Conservation (phyloP, 371 early-diverging fungal genomes). For the Mucor irregularis region DNA sequence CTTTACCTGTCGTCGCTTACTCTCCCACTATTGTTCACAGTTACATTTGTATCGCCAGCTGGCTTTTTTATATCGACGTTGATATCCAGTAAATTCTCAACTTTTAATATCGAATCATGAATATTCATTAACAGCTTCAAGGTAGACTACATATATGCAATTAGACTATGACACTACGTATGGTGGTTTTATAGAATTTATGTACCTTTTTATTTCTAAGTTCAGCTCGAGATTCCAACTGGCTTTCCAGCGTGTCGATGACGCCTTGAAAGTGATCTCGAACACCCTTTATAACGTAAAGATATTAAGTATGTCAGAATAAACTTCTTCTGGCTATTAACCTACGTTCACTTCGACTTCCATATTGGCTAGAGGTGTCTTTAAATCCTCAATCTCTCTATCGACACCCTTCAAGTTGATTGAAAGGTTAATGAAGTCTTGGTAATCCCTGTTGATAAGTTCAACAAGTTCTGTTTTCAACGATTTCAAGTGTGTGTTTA, state of each 20-base stretch:
- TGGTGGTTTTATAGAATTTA: background rate
- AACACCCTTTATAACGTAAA: conserved; percentile 34
- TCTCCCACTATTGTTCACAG: conserved; percentile 7
- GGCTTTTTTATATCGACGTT: conserved; percentile 35
- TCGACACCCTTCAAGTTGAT: conserved; percentile 82
- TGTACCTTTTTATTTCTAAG: conserved; percentile 71
- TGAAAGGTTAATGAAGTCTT: conserved; percentile 79
- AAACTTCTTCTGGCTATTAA: background rate
- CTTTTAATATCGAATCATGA: conserved; percentile 73
- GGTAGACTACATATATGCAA: conserved; percentile 35
- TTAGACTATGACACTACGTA: background rate
- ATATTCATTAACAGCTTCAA: conserved; percentile 72
- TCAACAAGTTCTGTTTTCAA: conserved; percentile 78
- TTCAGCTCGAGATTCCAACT: conserved; percentile 61
- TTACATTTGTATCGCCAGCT: background rate
- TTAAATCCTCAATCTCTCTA: conserved; percentile 63
- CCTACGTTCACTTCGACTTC: conserved; percentile 60
- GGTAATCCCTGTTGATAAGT: conserved; percentile 80
- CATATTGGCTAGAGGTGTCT: conserved; percentile 60
- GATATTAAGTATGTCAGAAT: background rate
- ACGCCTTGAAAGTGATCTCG: conserved; percentile 54
- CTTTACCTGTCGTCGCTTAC: conserved; percentile 22
- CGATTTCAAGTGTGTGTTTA: conserved; percentile 58
- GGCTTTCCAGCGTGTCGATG: conserved; percentile 56
- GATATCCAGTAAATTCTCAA: conserved; percentile 71